phyloP scores from a whole-genome alignment of 345 rosid genomes.

The Rubroshorea leprosula region DNA sequence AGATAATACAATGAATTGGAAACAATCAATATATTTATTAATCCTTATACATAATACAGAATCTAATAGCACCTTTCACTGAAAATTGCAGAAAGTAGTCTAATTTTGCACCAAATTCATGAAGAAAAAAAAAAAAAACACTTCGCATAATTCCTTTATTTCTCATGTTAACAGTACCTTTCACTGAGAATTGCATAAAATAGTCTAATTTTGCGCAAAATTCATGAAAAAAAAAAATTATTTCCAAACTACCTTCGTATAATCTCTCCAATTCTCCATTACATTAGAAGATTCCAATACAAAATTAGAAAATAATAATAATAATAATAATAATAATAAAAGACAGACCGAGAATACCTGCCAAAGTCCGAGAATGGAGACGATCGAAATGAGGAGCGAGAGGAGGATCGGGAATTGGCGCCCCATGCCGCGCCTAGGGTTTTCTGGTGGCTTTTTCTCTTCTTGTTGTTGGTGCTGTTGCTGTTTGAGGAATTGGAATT shows the following conservation, averaged over 20 bases:
- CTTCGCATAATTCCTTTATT: not conserved
- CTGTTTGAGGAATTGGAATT: slow-evolving; percentile 40
- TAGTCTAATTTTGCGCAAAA: too few species aligned
- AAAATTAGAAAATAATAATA: not conserved
- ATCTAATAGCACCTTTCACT: not conserved
- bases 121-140: too few species aligned
- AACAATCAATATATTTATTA: not conserved
- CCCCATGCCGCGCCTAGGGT: slow-evolving; percentile 97
- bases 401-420: slow-evolving; percentile 58
- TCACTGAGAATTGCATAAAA: too few species aligned
- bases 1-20: not conserved
- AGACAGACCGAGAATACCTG: slow-evolving; percentile 35
- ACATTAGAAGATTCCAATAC: not conserved
- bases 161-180: too few species aligned
- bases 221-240: too few species aligned
- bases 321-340: not conserved
- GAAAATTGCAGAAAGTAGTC: not conserved
- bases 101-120: too few species aligned
- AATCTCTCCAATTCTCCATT: not conserved
- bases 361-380: slow-evolving; percentile 80
- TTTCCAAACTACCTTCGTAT: not conserved
- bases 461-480: slow-evolving; percentile 27
- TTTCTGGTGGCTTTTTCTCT: slow-evolving; percentile 55
- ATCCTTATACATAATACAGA: not conserved
- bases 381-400: slow-evolving; percentile 62